Percentiles rank a stretch among this genome's conserved stretches.
Evolutionary conservation across 148 eudicot species (phyloP).

Genomic region (Talinum fruticosum): DNA sequence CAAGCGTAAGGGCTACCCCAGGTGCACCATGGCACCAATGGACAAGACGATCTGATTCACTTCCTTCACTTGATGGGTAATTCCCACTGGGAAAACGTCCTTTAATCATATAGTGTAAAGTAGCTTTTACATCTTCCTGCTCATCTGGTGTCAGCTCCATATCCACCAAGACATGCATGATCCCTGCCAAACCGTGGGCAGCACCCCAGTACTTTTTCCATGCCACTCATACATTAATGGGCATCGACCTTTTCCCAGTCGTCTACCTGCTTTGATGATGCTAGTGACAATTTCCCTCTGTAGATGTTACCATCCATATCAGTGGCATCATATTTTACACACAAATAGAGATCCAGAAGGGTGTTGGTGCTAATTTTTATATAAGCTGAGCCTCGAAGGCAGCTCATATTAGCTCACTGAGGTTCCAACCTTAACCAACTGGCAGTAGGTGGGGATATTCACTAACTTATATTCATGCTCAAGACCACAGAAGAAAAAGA

Average conservation of each 20-base stretch:
- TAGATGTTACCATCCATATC: neutral
- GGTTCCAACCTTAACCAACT: too few species aligned
- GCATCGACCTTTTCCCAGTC: slow-evolving; percentile 48
- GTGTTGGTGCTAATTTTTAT: too few species aligned
- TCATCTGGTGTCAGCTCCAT: slow-evolving; percentile 63
- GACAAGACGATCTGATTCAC: slow-evolving; percentile 66
- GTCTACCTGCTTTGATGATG: slow-evolving; percentile 55
- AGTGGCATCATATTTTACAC: neutral
- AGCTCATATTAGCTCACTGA: too few species aligned
- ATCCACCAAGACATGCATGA: slow-evolving; percentile 74
- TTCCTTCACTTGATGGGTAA: slow-evolving; percentile 82
- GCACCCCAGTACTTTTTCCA: slow-evolving; percentile 86
- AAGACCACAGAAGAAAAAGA: too few species aligned
- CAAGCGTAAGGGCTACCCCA: slow-evolving; percentile 79
- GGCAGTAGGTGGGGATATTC: too few species aligned
- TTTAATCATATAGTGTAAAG: slow-evolving; percentile 62
- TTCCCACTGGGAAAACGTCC: slow-evolving; percentile 79
- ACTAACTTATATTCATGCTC: too few species aligned
- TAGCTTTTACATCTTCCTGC: slow-evolving; percentile 63
- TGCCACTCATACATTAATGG: slow-evolving; percentile 89
- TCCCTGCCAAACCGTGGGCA: slow-evolving; percentile 94
- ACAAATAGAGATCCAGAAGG: neutral
- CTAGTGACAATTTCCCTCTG: slow-evolving; percentile 53
- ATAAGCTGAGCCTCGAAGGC: too few species aligned
- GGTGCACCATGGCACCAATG: slow-evolving; percentile 99